These are phyloP conservation scores for Thelephora terrestris DNA, from an alignment of 1,284 basidiomycete species.

Conservation along the genomic window DNA sequence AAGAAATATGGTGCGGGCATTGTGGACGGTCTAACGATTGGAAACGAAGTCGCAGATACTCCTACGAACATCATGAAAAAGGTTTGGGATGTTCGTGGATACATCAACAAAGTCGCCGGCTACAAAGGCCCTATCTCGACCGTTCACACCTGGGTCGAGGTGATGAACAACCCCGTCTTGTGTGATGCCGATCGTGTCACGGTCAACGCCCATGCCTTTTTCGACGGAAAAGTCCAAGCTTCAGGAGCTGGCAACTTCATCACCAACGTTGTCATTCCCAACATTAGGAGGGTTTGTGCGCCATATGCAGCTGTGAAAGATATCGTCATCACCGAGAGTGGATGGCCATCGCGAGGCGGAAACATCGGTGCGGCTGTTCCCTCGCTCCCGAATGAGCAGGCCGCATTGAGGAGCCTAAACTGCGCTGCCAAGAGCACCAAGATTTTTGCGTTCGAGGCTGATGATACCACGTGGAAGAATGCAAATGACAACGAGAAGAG, in stretches of 20 bases:
- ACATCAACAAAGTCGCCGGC: background rate
- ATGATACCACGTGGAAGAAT: background rate
- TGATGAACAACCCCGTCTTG: background rate
- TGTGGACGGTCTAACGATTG: background rate
- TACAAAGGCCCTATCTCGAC: background rate
- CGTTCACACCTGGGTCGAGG: background rate
- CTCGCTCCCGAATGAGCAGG: background rate
- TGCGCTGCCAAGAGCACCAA: background rate
- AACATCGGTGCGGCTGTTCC: background rate
- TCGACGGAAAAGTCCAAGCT: background rate
- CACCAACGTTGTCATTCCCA: background rate
- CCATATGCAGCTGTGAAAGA: background rate
- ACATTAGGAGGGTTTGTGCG: background rate
- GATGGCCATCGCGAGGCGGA: background rate
- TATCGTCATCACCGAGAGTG: background rate
- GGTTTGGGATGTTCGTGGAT: background rate
- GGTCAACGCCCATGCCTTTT: background rate
- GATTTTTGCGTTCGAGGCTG: background rate
- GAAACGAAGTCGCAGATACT: constrained; percentile 1
- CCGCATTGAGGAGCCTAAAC: background rate
- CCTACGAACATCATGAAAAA: background rate
- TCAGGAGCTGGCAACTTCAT: background rate
- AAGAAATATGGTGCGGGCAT: background rate
- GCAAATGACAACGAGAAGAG: constrained; percentile 1
- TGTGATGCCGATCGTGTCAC: constrained; percentile 1